A percentile compares a stretch with the other conserved stretches of the same genome.
Evolutionary conservation across 2,329 filamentous ascomycete species (phyloP).

Genomic region (Basipetospora chlamydospora): DNA sequence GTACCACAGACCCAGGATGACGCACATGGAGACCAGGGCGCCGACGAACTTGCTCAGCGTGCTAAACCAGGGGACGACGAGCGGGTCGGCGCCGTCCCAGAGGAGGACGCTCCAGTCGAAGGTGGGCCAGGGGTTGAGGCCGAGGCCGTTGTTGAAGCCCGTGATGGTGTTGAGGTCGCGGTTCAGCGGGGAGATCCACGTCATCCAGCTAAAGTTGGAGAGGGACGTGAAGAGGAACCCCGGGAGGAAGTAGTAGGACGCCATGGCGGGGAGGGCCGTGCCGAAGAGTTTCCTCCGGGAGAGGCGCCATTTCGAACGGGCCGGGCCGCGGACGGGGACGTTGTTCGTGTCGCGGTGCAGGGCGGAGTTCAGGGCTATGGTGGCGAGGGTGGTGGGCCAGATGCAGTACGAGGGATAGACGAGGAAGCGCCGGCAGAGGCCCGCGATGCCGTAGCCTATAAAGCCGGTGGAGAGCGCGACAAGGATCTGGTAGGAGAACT

Average conservation of each 20-base stretch:
- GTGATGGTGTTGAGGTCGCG: slow-evolving; percentile 20
- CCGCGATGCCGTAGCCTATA: slow-evolving; percentile 40
- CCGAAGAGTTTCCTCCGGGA: slow-evolving; percentile 33
- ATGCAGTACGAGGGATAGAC: slow-evolving; percentile 37
- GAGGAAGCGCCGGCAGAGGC: slow-evolving; percentile 32
- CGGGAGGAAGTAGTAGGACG: slow-evolving; percentile 40
- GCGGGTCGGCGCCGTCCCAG: slow-evolving; percentile 19
- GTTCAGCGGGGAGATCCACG: slow-evolving; percentile 34
- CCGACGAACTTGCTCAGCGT: slow-evolving; percentile 49
- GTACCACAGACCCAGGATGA: slow-evolving; percentile 44
- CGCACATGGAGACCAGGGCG: slow-evolving; percentile 36
- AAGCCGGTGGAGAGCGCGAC: slow-evolving; percentile 36
- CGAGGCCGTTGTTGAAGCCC: slow-evolving; percentile 22
- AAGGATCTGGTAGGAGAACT: slow-evolving; percentile 33
- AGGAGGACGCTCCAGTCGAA: slow-evolving; percentile 29
- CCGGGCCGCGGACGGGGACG: slow-evolving; percentile 16
- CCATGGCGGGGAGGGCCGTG: slow-evolving; percentile 28
- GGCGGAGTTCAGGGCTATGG: slow-evolving; percentile 32
- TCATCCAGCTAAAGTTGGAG: slow-evolving; percentile 35
- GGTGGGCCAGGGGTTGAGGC: slow-evolving; percentile 25
- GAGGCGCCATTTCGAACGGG: slow-evolving; percentile 22
- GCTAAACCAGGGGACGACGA: slow-evolving; percentile 39
- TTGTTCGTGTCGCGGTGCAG: slow-evolving; percentile 27
- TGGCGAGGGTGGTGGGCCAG: slow-evolving; percentile 37
- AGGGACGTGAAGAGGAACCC: slow-evolving; percentile 34